Conservation (phyloP, 768 basidiomycete species). For the Zangia roseola region DNA sequence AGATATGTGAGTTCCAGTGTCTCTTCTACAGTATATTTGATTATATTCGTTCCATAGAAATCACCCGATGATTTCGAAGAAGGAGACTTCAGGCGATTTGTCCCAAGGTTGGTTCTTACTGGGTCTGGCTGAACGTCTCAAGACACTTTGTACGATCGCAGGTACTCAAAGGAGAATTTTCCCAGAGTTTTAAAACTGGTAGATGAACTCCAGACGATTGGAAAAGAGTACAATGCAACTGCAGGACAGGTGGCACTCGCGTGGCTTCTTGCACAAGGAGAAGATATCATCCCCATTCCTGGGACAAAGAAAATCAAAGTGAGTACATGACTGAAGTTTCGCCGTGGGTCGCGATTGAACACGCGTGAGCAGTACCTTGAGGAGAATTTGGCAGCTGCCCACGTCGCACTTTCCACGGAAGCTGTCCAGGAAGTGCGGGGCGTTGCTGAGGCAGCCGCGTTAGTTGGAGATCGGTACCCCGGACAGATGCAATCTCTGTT, state of each 20-base stretch:
- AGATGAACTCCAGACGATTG: slow-evolving; percentile 34
- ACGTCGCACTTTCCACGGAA: slow-evolving; percentile 35
- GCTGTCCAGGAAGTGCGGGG: slow-evolving; percentile 38
- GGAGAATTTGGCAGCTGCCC: slow-evolving; percentile 42
- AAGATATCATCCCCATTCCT: slow-evolving; percentile 40
- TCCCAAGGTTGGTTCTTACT: slow-evolving; percentile 29
- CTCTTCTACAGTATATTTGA: neutral
- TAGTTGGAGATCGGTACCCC: slow-evolving; percentile 29
- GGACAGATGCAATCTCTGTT: neutral
- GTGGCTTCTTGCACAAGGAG: slow-evolving; percentile 40
- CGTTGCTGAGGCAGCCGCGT: slow-evolving; percentile 33
- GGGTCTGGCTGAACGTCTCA: neutral
- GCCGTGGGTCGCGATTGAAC: neutral
- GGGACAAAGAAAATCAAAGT: slow-evolving; percentile 39
- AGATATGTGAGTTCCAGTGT: slow-evolving; percentile 31
- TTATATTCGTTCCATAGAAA: slow-evolving; percentile 18
- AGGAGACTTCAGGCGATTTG: slow-evolving; percentile 21
- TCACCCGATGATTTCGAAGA: slow-evolving; percentile 33
- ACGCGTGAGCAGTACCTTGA: slow-evolving; percentile 35
- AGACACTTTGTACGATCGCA: neutral
- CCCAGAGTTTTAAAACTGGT: slow-evolving; percentile 40
- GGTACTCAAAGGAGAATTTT: slow-evolving; percentile 43
- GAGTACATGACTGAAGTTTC: neutral
- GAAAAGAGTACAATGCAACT: slow-evolving; percentile 33
- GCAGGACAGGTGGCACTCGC: slow-evolving; percentile 42